A percentile compares a stretch with the other conserved stretches of the same genome.
Evolutionary conservation across 1,139 yeast genomes (phyloP).

Genomic region (Blastobotrys petasosporus): DNA sequence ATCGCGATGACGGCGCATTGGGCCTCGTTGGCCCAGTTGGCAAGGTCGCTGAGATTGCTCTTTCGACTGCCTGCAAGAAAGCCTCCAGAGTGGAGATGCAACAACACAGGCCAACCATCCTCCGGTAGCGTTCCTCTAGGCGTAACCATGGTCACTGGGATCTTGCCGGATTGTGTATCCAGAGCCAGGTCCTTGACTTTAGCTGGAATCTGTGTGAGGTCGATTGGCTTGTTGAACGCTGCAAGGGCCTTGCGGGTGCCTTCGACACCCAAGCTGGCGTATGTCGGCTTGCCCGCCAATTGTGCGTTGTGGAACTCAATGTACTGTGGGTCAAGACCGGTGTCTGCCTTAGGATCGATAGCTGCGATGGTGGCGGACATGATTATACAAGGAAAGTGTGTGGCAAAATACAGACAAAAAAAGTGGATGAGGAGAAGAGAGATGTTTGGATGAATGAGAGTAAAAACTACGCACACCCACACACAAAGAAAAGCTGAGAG

Average conservation of each 20-base stretch:
- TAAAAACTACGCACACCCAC: no score
- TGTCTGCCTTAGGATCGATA: conserved; percentile 13
- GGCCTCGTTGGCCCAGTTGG: conserved; percentile 29
- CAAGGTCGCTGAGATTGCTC: not conserved
- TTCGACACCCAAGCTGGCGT: not conserved
- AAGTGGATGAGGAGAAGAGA: not conserved
- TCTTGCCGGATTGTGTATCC: not conserved
- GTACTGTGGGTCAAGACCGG: conserved; percentile 35
- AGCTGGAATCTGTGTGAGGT: not conserved
- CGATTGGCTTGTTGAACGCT: not conserved
- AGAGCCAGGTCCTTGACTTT: not conserved
- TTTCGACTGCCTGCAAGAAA: conserved; percentile 6
- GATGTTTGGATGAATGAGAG: not conserved
- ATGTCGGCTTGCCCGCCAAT: conserved; percentile 18
- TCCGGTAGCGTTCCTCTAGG: conserved; percentile 5
- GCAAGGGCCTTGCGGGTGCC: not conserved
- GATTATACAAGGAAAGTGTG: no score
- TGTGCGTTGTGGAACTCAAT: conserved; percentile 34
- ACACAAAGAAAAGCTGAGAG: no score
- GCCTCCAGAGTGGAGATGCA: conserved; percentile 11
- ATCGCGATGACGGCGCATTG: conserved; percentile 18
- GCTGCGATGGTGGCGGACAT: not conserved
- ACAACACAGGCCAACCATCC: conserved; percentile 9
- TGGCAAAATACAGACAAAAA: not conserved
- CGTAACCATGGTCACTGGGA: conserved; percentile 1